Percentiles rank a stretch among this genome's conserved stretches.
Evolutionary conservation across 1,139 yeast genomes (phyloP).

Genomic region (Pichia sp.): DNA sequence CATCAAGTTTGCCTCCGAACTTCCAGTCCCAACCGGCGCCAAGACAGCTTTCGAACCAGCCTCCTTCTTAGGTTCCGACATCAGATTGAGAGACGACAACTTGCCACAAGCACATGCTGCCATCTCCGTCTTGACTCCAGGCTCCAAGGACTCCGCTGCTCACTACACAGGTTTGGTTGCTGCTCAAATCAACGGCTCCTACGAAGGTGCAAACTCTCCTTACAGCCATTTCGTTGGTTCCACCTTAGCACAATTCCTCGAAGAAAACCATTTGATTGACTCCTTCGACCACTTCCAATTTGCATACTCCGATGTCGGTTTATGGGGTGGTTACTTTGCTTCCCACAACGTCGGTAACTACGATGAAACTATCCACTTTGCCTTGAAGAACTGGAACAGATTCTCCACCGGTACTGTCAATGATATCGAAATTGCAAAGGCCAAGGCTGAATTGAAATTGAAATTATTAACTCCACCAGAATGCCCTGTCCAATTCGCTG

Average conservation of each 20-base stretch:
- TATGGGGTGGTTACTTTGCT: conserved; percentile 76
- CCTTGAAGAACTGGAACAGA: conserved; percentile 84
- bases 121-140: conserved; percentile 71
- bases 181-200: conserved; percentile 63
- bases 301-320: conserved; percentile 71
- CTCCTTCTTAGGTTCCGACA: conserved; percentile 76
- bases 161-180: conserved; percentile 71
- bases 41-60: conserved; percentile 53
- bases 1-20: conserved; percentile 57
- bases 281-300: conserved; percentile 65
- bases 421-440: conserved; percentile 75
- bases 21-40: conserved; percentile 46
- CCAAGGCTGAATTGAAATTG: conserved; percentile 65
- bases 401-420: conserved; percentile 62
- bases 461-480: conserved; percentile 45
- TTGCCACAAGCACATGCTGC: conserved; percentile 74
- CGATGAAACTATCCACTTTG: conserved; percentile 75
- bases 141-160: conserved; percentile 50
- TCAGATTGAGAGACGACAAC: conserved; percentile 84
- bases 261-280: conserved; percentile 70
- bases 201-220: conserved; percentile 47
- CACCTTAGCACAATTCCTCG: conserved; percentile 71
- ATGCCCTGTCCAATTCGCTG: conserved; percentile 48
- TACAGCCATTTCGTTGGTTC: conserved; percentile 69
- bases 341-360: conserved; percentile 53